Conservation (phyloP, 78 protist species). For the Dictyostelium purpureum region DNA sequence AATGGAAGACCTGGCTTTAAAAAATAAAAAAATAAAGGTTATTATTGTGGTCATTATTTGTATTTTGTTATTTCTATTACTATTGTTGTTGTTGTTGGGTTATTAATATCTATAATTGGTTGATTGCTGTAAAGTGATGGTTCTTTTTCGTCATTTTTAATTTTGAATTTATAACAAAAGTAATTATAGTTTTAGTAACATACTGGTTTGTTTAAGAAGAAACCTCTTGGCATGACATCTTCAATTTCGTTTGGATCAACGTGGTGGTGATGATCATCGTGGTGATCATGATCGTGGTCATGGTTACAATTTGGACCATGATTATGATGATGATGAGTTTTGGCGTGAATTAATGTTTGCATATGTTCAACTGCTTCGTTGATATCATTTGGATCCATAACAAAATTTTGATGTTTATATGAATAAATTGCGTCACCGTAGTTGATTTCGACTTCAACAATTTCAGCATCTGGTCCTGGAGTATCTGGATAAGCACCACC, state of each 20-base stretch:
- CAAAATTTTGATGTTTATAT: not conserved
- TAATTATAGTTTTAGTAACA: not conserved
- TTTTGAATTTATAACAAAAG: not conserved
- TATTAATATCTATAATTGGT: not conserved
- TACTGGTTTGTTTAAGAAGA: not conserved
- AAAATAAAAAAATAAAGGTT: not conserved
- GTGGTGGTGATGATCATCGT: slow-evolving; percentile 8
- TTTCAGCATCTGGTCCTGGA: not conserved
- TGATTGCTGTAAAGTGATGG: not conserved
- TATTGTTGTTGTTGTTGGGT: not conserved
- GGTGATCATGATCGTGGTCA: not conserved
- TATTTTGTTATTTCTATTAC: too few relatives aligned
- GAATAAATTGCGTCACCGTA: not conserved
- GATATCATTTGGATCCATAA: not conserved
- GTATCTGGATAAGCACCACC: not conserved
- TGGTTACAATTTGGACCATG: not conserved
- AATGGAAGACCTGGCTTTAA: not conserved
- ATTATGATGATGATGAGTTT: not conserved
- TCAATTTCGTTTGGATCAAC: slow-evolving; percentile 19
- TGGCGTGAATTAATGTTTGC: not conserved
- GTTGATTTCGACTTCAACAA: not conserved
- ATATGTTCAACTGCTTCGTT: not conserved
- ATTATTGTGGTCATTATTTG: not conserved
- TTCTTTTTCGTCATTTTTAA: not conserved
- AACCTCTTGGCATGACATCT: slow-evolving; percentile 10